A percentile compares a stretch with the other conserved stretches of the same genome.
These are phyloP conservation scores for Mucor plumbeus DNA, from an alignment of 371 early-diverging fungal species.

Conservation along the genomic window DNA sequence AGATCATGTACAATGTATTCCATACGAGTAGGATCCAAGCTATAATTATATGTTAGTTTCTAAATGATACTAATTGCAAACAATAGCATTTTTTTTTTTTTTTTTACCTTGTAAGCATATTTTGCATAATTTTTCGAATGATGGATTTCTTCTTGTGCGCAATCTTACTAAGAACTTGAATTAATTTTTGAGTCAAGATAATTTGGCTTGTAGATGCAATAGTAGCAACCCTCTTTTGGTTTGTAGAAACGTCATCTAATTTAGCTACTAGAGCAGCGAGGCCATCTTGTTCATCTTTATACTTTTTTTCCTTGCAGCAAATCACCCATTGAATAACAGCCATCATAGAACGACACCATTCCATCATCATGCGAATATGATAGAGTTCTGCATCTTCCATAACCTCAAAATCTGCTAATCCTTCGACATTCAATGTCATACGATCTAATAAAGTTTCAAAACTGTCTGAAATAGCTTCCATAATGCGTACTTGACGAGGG, in stretches of 20 bases:
- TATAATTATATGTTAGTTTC: neutral
- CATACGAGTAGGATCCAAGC: conserved; percentile 30
- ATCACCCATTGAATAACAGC: conserved; percentile 42
- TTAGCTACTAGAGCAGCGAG: conserved; percentile 7
- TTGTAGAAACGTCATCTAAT: neutral
- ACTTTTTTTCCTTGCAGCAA: conserved; percentile 20
- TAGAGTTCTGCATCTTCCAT: conserved; percentile 25
- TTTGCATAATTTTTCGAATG: conserved; percentile 16
- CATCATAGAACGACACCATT: conserved; percentile 48
- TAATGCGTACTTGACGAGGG: conserved; percentile 19
- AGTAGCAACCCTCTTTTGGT: neutral
- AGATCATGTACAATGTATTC: conserved; percentile 29
- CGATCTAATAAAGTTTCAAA: conserved; percentile 47
- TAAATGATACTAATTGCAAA: no score
- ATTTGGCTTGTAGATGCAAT: conserved; percentile 20
- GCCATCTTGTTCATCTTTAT: conserved; percentile 17
- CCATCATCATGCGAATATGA: conserved; percentile 27
- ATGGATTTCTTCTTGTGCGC: conserved; percentile 20
- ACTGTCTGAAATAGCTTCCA: conserved; percentile 42
- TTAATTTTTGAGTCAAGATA: conserved; percentile 42
- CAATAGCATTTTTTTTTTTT: neutral
- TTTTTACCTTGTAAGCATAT: conserved; percentile 19
- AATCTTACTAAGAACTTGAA: conserved; percentile 39
- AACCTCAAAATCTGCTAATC: conserved; percentile 14
- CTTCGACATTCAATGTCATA: conserved; percentile 42